phyloP scores from a whole-genome alignment of 1,139 yeast species.

The Geotrichum carabidarum region DNA sequence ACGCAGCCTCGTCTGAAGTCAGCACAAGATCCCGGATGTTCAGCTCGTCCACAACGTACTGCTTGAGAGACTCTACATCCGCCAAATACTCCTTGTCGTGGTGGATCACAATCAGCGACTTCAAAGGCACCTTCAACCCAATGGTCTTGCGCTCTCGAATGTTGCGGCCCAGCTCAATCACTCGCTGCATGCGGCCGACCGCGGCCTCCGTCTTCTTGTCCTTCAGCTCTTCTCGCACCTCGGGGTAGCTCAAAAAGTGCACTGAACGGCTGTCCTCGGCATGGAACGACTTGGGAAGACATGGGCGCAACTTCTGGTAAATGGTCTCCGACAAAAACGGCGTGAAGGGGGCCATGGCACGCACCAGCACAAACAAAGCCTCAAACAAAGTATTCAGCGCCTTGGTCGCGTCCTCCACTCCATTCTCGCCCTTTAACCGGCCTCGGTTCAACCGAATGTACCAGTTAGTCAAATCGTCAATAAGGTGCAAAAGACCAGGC shows the following conservation, averaged over 20 bases:
- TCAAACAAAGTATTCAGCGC: conserved; percentile 89
- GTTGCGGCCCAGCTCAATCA: conserved; percentile 92
- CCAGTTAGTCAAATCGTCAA: conserved; percentile 97
- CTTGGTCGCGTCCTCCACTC: conserved; percentile 71
- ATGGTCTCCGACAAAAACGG: conserved; percentile 92
- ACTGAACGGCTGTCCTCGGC: conserved; percentile 70
- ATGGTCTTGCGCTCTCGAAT: conserved; percentile 94
- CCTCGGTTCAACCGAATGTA: conserved; percentile 97
- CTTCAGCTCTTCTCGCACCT: conserved; percentile 72
- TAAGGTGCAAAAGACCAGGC: conserved; percentile 78
- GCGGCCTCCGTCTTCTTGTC: conserved; percentile 70
- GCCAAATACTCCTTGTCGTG: conserved; percentile 66
- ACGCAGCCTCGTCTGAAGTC: conserved; percentile 85
- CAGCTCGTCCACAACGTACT: conserved; percentile 82
- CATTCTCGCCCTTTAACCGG: conserved; percentile 93
- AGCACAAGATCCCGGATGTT: conserved; percentile 84
- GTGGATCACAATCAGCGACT: conserved; percentile 79
- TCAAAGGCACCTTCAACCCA: conserved; percentile 91
- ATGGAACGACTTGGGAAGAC: conserved; percentile 48
- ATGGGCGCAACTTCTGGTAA: conserved; percentile 66
- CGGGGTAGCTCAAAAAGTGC: conserved; percentile 87
- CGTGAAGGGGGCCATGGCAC: conserved; percentile 99
- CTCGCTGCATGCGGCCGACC: conserved; percentile 93
- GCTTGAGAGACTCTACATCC: conserved; percentile 73
- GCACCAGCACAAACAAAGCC: conserved; percentile 77